Evolutionary conservation across 495 filamentous ascomycete species (phyloP).

Genomic region (Podospora appendiculata): DNA sequence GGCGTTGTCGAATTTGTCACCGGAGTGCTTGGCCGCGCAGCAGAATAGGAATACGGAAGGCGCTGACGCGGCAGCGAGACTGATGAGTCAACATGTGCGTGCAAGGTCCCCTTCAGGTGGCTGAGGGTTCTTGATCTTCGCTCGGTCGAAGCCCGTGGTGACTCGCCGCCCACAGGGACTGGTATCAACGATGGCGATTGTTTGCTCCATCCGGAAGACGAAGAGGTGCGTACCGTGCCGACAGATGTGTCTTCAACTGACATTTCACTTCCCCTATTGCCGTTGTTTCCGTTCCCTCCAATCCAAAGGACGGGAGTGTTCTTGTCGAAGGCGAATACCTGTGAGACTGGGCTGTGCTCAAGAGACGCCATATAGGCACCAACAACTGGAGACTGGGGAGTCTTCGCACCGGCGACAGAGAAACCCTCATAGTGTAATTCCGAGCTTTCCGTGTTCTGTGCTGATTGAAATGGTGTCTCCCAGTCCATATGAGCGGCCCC

Average conservation of each 20-base stretch:
- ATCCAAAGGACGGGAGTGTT: neutral
- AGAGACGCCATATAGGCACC: neutral
- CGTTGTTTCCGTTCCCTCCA: neutral
- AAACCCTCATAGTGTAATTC: too few relatives aligned
- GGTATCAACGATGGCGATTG: neutral
- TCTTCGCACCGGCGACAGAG: neutral
- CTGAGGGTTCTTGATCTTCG: too few relatives aligned
- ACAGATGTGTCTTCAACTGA: neutral
- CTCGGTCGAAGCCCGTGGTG: too few relatives aligned
- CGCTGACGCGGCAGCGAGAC: neutral
- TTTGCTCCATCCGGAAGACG: neutral
- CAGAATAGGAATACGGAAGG: neutral
- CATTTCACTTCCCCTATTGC: neutral
- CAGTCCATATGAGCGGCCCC: too few relatives aligned
- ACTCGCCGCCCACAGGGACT: neutral
- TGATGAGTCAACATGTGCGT: neutral
- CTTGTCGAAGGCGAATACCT: neutral
- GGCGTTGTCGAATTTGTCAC: neutral
- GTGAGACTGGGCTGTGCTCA: neutral
- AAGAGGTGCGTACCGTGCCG: neutral
- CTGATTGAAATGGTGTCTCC: neutral
- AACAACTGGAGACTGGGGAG: neutral
- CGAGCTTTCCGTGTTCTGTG: neutral
- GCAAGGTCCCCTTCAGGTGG: too few relatives aligned
- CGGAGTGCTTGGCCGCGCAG: neutral